phyloP scores from a whole-genome alignment of 805 yeast genomes.

The Schwanniomyces yamadae region DNA sequence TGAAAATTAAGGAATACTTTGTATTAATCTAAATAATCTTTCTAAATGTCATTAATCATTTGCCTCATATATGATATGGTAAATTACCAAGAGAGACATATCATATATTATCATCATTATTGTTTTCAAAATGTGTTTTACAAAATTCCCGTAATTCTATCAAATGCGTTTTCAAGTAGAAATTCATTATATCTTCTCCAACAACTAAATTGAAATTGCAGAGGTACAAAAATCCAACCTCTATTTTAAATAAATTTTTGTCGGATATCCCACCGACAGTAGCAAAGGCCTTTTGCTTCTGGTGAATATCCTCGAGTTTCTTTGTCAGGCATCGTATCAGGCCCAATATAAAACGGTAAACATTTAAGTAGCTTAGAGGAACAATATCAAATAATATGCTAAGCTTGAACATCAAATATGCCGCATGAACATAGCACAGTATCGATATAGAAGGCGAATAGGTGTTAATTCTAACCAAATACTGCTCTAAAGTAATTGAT shows the following conservation, averaged over 20 bases:
- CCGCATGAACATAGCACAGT: constrained; percentile 39
- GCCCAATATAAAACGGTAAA: constrained; percentile 39
- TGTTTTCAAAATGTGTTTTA: constrained; percentile 1
- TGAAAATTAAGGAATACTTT: too few species aligned
- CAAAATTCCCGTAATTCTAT: constrained; percentile 28
- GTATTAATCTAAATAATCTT: neutral
- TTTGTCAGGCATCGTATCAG: constrained; percentile 43
- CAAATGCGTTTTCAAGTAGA: constrained; percentile 29
- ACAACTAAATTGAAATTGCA: constrained; percentile 37
- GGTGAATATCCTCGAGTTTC: constrained; percentile 41
- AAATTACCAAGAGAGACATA: too few species aligned
- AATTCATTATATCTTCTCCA: constrained; percentile 34
- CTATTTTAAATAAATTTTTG: constrained; percentile 37
- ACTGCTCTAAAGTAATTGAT: constrained; percentile 32
- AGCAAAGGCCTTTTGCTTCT: constrained; percentile 40
- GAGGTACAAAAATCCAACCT: constrained; percentile 40
- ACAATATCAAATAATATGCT: constrained; percentile 32
- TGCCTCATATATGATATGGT: neutral
- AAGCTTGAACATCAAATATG: constrained; percentile 36
- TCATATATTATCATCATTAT: neutral
- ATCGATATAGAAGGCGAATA: constrained; percentile 41
- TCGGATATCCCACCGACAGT: constrained; percentile 42
- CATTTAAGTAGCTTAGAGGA: constrained; percentile 31
- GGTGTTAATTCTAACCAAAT: constrained; percentile 35
- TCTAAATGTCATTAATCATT: neutral